Evolutionary conservation across 208 protist species (phyloP).

Genomic region (Acanthamoeba quina): DNA sequence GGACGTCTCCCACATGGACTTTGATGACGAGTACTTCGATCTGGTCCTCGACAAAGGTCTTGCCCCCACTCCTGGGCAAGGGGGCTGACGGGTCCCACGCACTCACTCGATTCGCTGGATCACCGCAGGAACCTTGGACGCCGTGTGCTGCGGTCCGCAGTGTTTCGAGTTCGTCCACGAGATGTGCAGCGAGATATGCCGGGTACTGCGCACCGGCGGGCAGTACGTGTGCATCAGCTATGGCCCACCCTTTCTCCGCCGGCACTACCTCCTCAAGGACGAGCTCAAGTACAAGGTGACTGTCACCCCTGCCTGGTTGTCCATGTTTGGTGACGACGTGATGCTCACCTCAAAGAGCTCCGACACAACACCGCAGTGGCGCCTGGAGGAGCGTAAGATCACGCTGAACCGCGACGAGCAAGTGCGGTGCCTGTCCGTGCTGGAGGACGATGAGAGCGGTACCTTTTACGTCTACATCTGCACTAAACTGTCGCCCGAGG

Average conservation of each 20-base stretch:
- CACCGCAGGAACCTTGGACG: constrained; percentile 43
- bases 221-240: constrained; percentile 56
- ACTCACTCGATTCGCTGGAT: background rate
- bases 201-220: background rate
- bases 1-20: constrained; percentile 37
- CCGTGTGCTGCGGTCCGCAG: constrained; percentile 30
- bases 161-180: constrained; percentile 30
- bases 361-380: background rate
- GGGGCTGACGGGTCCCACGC: background rate
- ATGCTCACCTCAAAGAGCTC: too few species aligned
- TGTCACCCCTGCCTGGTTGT: background rate
- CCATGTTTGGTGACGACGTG: too few species aligned
- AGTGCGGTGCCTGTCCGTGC: constrained; percentile 29
- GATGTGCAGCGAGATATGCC: constrained; percentile 39
- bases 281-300: constrained; percentile 27
- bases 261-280: constrained; percentile 32
- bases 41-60: constrained; percentile 30
- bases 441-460: constrained; percentile 65
- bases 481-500: constrained; percentile 24
- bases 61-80: background rate
- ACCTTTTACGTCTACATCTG: constrained; percentile 51
- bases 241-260: constrained; percentile 28
- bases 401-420: background rate
- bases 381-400: constrained; percentile 42
- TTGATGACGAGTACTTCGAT: constrained; percentile 48